Base-by-base conservation (phyloP, 140 eudicot genomes). In the Bidens hawaiensis region DNA sequence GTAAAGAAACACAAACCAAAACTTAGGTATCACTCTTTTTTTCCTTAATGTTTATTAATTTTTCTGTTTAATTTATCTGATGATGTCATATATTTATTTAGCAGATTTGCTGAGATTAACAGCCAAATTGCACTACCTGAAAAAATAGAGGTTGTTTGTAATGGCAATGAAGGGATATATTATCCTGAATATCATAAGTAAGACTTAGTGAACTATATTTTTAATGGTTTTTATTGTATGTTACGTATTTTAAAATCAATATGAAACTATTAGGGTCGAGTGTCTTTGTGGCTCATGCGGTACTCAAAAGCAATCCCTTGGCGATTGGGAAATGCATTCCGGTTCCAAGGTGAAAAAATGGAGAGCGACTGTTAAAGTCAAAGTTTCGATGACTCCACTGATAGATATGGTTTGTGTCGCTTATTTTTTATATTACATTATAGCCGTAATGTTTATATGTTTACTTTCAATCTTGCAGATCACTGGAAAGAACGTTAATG, bases 231-330 rank as follows among this genome's bases (percentile, higher is more conserved):
- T 60, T 25, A 27, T 28, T 62, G 6, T n/a, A n/a, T n/a, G n/a
- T n/a, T n/a, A n/a, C n/a, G n/a, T n/a, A n/a, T n/a, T n/a, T n/a
- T n/a, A n/a, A n/a, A n/a, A n/a, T n/a, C n/a, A n/a, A n/a, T n/a
- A n/a, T n/a, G n/a, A n/a, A n/a, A n/a, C n/a, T n/a, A n/a, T 6
- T 68, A 91, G 98, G 71, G 83, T 91, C 48, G 89, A 84, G 65
- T 91, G 96, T 57, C 76, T 10, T 54, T 91, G 98, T 80, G 96
- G 94, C 72, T 75, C 81, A 61, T 91, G 98, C 69, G 98, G 98
- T 58, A 61, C 79, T 64, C 78, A 45, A 65, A 91, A 91, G 67
- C 93, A 33, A 65, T 60, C 78, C 19, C 88, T 68, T 21, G 69
- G 86, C 78, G 88, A 80, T 70, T 91, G 98, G 98, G 97, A 90